These are phyloP conservation scores for Suillus fuscotomentosus DNA, from an alignment of 768 basidiomycete genomes.

Conservation along the genomic window DNA sequence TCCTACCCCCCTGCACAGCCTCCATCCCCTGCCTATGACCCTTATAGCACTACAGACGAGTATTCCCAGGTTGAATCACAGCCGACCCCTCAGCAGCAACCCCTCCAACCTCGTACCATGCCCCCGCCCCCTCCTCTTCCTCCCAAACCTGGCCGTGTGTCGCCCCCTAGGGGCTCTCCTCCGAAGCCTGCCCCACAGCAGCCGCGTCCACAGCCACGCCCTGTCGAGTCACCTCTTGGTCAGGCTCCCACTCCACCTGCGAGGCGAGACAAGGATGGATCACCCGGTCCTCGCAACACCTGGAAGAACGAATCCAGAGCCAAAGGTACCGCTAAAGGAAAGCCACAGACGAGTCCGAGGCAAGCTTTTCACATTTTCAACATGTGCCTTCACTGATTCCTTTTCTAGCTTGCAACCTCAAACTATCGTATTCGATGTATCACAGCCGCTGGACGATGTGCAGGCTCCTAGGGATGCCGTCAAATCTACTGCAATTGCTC, in stretches of 20 bases:
- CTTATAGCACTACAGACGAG: constrained; percentile 41
- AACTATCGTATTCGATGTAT: constrained; percentile 73
- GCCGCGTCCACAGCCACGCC: constrained; percentile 44
- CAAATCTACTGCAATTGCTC: constrained; percentile 87
- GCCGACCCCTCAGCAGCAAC: constrained; percentile 21
- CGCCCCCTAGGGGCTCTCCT: constrained; percentile 65
- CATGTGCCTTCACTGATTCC: constrained; percentile 1
- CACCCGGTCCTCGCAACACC: constrained; percentile 58
- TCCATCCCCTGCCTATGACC: constrained; percentile 32
- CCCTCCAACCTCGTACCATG: constrained; percentile 40
- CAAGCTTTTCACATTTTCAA: constrained; percentile 25
- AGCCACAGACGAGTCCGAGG: constrained; percentile 58
- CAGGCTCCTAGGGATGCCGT: constrained; percentile 74
- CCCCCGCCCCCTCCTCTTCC: constrained; percentile 61
- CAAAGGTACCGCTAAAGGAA: constrained; percentile 39
- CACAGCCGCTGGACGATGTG: constrained; percentile 68
- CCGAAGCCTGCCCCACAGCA: constrained; percentile 57
- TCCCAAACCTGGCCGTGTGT: constrained; percentile 47
- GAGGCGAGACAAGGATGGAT: constrained; percentile 68
- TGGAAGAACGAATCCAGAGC: constrained; percentile 37
- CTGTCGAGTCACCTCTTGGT: constrained; percentile 50
- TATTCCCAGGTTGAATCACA: constrained; percentile 43
- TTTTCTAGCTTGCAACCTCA: constrained; percentile 56
- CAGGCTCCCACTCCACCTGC: constrained; percentile 34
- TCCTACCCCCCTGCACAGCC: constrained; percentile 36